Percentiles rank a stretch among this genome's conserved stretches.
Conservation (phyloP, 2,329 filamentous ascomycete species). For the Elsinoe necatrix region DNA sequence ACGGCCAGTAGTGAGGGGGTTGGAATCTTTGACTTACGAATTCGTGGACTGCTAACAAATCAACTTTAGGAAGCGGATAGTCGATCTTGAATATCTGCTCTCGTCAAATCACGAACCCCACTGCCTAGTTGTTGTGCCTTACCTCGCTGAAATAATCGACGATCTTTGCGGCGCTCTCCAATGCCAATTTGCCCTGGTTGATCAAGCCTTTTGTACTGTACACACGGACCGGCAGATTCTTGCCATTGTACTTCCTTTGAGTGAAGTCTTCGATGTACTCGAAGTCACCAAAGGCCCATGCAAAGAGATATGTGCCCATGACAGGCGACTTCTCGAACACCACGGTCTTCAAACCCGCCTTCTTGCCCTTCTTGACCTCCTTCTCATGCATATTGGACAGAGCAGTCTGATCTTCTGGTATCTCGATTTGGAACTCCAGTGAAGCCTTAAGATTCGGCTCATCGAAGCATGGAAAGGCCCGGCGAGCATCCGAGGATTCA, state of each 20-base stretch:
- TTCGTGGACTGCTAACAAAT: slow-evolving; percentile 84
- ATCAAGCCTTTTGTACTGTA: slow-evolving; percentile 94
- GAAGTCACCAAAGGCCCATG: slow-evolving; percentile 94
- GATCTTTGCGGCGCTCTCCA: slow-evolving; percentile 85
- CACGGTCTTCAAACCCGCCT: slow-evolving; percentile 55
- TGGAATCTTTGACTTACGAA: slow-evolving; percentile 54
- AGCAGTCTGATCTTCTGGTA: slow-evolving; percentile 79
- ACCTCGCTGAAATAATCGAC: slow-evolving; percentile 92
- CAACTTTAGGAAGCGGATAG: slow-evolving; percentile 86
- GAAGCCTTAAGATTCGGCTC: slow-evolving; percentile 95
- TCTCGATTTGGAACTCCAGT: slow-evolving; percentile 87
- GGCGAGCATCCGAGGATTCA: slow-evolving; percentile 87
- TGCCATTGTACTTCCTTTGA: slow-evolving; percentile 80
- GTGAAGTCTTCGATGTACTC: slow-evolving; percentile 93
- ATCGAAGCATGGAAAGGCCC: slow-evolving; percentile 96
- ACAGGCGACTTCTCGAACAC: slow-evolving; percentile 75
- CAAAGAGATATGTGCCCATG: slow-evolving; percentile 84
- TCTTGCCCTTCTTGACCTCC: slow-evolving; percentile 58
- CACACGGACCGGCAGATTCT: slow-evolving; percentile 83
- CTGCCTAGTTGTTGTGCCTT: background rate
- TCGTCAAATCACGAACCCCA: slow-evolving; percentile 12
- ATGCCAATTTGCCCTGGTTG: slow-evolving; percentile 79
- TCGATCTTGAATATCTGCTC: slow-evolving; percentile 71
- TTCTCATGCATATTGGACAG: slow-evolving; percentile 95
- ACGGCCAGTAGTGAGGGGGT: background rate